Evolutionary conservation across 176 grass and related monocot species (phyloP), one percentile per base, ranked within the genome.

Genomic region (Miscanthus lutarioriparius): DNA sequence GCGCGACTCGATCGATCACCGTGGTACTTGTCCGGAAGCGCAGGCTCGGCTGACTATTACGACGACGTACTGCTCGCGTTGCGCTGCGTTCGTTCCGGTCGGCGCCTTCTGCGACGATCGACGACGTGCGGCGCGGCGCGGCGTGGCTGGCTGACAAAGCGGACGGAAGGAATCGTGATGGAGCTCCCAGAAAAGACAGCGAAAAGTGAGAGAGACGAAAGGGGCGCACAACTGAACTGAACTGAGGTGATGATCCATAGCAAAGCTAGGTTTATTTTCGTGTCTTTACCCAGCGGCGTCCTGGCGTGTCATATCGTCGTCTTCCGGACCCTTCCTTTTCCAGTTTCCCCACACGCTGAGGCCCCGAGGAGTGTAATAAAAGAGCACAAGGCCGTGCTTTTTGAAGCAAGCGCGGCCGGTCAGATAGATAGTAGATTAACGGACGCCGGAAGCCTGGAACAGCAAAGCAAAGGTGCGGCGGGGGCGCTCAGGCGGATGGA

Each of bases 171-270:
- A 28, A 22, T 26, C 70, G 28, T 16, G 38, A 47, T 78, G 9
- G 58, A 26, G 23, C 59, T 32, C 11, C 28, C 69, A 37, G 48
- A 76, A 89, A 68, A 81, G 70, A 81, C 82, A 67, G 32, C 62
- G 70, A 17, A 85, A 85, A 85, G 49, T 16, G 70, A 11, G 27
- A 69, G 67, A 28, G 17, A 80, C 74, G 12, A n/a, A 25, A 23
- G 36, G 30, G 7, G 19, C 20, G 20, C 17, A 33, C 2, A 58
- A 25, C 56, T 59, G 8, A 58, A 25, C 56, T 59, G 56, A 23
- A 25, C 56, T 25, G 17, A 9, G 54, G 25, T 59, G 20, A 58
- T 58, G 22, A 59, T 59, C 56, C 8, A 58, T 7, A 8, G 19
- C 51, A 58, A 58, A 58, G 20, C 54, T 20, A n/a, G 51, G 56